Percentiles rank a stretch among this genome's conserved stretches.
These are phyloP conservation scores for Podaxis sp. DNA, from an alignment of 768 basidiomycete genomes.

Conservation along the genomic window DNA sequence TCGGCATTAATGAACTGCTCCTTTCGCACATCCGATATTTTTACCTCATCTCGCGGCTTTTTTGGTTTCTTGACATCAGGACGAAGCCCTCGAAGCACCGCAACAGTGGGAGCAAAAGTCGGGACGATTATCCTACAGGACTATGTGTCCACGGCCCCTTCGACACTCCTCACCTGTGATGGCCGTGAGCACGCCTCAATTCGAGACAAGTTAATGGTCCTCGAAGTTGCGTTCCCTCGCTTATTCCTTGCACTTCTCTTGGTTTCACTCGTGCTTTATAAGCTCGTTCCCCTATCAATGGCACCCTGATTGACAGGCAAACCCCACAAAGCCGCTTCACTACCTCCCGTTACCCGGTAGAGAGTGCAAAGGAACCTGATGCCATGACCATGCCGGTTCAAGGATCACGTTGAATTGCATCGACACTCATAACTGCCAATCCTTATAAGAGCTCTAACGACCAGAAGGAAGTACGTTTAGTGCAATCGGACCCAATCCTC, in stretches of 20 bases:
- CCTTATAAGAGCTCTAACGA: background rate
- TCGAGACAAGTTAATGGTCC: background rate
- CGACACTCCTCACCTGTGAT: background rate
- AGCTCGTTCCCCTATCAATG: background rate
- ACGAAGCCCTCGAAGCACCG: background rate
- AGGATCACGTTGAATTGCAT: background rate
- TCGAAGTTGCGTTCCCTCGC: background rate
- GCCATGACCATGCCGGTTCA: background rate
- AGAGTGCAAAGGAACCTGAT: background rate
- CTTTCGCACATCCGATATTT: conserved; percentile 4
- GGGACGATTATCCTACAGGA: background rate
- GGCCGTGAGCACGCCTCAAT: background rate
- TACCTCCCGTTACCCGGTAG: background rate
- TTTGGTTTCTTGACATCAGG: background rate
- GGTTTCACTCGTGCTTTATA: background rate
- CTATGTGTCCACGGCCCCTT: background rate
- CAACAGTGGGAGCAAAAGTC: background rate
- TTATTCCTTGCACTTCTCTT: background rate
- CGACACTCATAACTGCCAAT: background rate
- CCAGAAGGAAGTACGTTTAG: background rate
- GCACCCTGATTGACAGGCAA: background rate
- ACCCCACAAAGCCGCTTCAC: background rate
- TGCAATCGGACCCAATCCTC: background rate
- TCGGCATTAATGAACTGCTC: background rate
- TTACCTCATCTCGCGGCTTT: background rate